Percentiles rank a stretch among this genome's conserved stretches.
These are phyloP conservation scores for Cystobasidium slooffiae DNA, from an alignment of 1,284 basidiomycete species.

Conservation along the genomic window DNA sequence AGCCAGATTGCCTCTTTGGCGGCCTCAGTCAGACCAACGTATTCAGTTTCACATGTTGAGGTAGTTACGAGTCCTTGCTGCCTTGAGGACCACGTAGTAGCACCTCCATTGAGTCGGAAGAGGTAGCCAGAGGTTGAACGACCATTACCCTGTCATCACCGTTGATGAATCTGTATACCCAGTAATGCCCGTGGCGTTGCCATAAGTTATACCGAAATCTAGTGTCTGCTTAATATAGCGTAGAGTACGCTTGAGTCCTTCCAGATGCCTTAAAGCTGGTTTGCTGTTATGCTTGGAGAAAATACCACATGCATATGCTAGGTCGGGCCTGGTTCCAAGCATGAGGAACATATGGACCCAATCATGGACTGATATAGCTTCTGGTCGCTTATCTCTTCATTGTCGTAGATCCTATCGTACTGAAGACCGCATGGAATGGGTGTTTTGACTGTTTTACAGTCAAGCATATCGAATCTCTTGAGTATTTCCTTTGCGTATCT, in stretches of 20 bases:
- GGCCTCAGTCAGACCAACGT: slow-evolving; percentile 56
- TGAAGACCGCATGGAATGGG: background rate
- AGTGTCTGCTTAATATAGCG: slow-evolving; percentile 1
- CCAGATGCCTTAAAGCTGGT: slow-evolving; percentile 51
- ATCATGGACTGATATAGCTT: slow-evolving; percentile 2
- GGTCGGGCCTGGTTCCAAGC: slow-evolving; percentile 55
- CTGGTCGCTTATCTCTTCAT: background rate
- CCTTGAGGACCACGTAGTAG: background rate
- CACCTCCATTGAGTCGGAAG: background rate
- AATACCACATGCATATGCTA: slow-evolving; percentile 53
- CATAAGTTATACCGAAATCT: background rate
- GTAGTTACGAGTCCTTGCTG: slow-evolving; percentile 51
- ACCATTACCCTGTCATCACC: background rate
- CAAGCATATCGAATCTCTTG: slow-evolving; percentile 54
- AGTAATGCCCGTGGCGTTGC: background rate
- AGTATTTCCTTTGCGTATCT: slow-evolving; percentile 58
- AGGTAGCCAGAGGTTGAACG: background rate
- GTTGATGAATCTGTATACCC: background rate
- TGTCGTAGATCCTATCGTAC: background rate
- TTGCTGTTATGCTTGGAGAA: slow-evolving; percentile 55
- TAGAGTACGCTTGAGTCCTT: slow-evolving; percentile 51
- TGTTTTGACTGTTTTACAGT: slow-evolving; percentile 36
- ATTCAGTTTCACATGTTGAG: slow-evolving; percentile 59
- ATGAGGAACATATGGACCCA: slow-evolving; percentile 55
- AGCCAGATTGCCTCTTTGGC: slow-evolving; percentile 58